Conservation (phyloP, 2,329 filamentous ascomycete genomes). For the Aspergillus carbonarius region DNA sequence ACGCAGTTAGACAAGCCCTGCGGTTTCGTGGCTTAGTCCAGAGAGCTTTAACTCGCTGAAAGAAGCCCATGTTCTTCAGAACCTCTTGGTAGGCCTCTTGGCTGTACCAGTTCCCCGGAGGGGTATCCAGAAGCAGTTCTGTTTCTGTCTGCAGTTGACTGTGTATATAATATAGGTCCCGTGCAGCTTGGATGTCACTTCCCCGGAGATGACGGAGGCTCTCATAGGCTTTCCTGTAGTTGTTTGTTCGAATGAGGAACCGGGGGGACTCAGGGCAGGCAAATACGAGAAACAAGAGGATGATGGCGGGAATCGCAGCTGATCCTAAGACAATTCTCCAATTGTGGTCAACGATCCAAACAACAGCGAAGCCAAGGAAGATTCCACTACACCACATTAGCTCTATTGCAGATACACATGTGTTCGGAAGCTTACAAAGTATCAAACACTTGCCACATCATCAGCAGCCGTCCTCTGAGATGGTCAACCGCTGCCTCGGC, state of each 20-base stretch:
- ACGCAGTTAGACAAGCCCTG: slow-evolving; percentile 27
- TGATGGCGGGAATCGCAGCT: slow-evolving; percentile 49
- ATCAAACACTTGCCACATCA: slow-evolving; percentile 27
- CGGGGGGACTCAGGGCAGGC: slow-evolving; percentile 44
- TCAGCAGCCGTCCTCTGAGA: slow-evolving; percentile 19
- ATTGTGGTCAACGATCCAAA: slow-evolving; percentile 25
- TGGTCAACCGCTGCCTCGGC: slow-evolving; percentile 21
- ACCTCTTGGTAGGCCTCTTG: slow-evolving; percentile 9
- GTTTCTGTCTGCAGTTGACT: slow-evolving; percentile 34
- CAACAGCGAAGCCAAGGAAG: slow-evolving; percentile 16
- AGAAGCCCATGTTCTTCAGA: slow-evolving; percentile 11
- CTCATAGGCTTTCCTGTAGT: slow-evolving; percentile 29
- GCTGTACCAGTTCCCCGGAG: not conserved
- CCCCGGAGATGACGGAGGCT: slow-evolving; percentile 38
- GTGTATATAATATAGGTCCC: slow-evolving; percentile 37
- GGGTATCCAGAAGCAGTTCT: slow-evolving; percentile 4
- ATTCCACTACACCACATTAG: slow-evolving; percentile 9
- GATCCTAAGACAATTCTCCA: slow-evolving; percentile 51
- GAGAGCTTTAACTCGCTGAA: slow-evolving; percentile 19
- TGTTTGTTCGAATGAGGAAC: slow-evolving; percentile 38
- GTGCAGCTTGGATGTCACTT: slow-evolving; percentile 35
- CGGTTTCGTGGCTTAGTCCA: slow-evolving; percentile 24
- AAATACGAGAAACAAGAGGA: slow-evolving; percentile 47
- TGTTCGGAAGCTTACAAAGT: slow-evolving; percentile 14
- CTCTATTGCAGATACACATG: not conserved